Conservation (phyloP, 495 filamentous ascomycete genomes). For the Neurospora sp. region DNA sequence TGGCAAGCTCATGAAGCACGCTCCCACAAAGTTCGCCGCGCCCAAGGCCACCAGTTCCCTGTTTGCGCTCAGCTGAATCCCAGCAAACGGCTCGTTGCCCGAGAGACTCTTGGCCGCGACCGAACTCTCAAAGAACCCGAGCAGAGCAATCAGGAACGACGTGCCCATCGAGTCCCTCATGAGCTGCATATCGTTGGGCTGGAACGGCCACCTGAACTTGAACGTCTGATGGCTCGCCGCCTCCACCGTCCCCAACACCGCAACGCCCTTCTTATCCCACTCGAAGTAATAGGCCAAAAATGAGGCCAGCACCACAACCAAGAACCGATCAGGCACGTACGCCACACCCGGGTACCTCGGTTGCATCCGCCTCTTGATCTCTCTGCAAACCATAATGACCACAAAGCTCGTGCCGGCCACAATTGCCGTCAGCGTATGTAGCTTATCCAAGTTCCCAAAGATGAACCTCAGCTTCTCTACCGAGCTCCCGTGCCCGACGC, state of each 20-base stretch:
- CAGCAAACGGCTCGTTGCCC: slow-evolving; percentile 50
- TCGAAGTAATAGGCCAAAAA: slow-evolving; percentile 65
- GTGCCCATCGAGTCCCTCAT: slow-evolving; percentile 83
- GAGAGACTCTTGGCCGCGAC: slow-evolving; percentile 92
- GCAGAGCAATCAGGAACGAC: slow-evolving; percentile 83
- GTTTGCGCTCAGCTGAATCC: slow-evolving; percentile 77
- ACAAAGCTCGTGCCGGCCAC: slow-evolving; percentile 72
- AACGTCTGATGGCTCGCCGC: slow-evolving; percentile 58
- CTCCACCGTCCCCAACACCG: slow-evolving; percentile 72
- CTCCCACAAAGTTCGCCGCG: slow-evolving; percentile 79
- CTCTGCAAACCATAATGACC: slow-evolving; percentile 78
- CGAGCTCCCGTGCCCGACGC: slow-evolving; percentile 70
- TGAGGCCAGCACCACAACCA: slow-evolving; percentile 80
- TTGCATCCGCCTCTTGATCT: slow-evolving; percentile 73
- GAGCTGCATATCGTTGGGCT: slow-evolving; percentile 60
- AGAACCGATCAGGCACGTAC: slow-evolving; percentile 85
- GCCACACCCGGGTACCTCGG: slow-evolving; percentile 71
- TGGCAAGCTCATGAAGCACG: slow-evolving; percentile 81
- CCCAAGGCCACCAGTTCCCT: slow-evolving; percentile 90
- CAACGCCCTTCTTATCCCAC: slow-evolving; percentile 75
- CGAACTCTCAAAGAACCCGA: slow-evolving; percentile 97
- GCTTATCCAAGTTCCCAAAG: slow-evolving; percentile 47
- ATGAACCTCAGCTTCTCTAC: slow-evolving; percentile 79
- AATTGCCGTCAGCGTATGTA: slow-evolving; percentile 62
- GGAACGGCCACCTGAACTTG: slow-evolving; percentile 77